Conservation (phyloP, 139 green algal species). For the Choricystis sp. region DNA sequence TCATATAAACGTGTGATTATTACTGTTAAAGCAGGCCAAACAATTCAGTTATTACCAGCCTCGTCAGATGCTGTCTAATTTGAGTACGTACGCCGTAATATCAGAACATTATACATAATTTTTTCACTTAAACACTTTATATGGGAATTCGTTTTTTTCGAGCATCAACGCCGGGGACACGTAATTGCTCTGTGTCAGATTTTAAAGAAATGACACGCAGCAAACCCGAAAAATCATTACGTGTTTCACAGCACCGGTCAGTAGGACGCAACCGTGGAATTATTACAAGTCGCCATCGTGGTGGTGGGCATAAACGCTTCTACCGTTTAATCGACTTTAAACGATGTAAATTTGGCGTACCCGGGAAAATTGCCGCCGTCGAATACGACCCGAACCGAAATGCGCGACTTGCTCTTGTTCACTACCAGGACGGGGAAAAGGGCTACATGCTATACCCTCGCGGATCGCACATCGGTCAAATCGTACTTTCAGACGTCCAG, state of each 20-base stretch:
- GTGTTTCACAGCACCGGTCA: too few species aligned
- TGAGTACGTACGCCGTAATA: slow-evolving; percentile 7
- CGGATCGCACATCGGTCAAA: slow-evolving; percentile 37
- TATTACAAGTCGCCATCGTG: slow-evolving; percentile 35
- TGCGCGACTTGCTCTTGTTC: slow-evolving; percentile 35
- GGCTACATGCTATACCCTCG: slow-evolving; percentile 42
- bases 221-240: too few species aligned
- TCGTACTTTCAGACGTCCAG: slow-evolving; percentile 26
- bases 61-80: slow-evolving; percentile 13
- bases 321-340: slow-evolving; percentile 49
- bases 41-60: slow-evolving; percentile 10
- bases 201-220: too few species aligned
- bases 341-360: too few species aligned
- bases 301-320: slow-evolving; percentile 42
- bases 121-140: slow-evolving; percentile 15
- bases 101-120: slow-evolving; percentile 7
- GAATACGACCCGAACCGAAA: slow-evolving; percentile 46
- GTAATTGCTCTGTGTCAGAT: slow-evolving; percentile 32
- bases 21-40: slow-evolving; percentile 14
- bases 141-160: slow-evolving; percentile 46
- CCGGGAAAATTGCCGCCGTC: too few species aligned
- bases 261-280: too few species aligned
- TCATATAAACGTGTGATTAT: slow-evolving; percentile 2
- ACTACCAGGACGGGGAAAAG: slow-evolving; percentile 54
- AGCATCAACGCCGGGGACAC: slow-evolving; percentile 41